Evolutionary conservation across 345 rosid genomes (phyloP).

Genomic region (Mangifera indica): DNA sequence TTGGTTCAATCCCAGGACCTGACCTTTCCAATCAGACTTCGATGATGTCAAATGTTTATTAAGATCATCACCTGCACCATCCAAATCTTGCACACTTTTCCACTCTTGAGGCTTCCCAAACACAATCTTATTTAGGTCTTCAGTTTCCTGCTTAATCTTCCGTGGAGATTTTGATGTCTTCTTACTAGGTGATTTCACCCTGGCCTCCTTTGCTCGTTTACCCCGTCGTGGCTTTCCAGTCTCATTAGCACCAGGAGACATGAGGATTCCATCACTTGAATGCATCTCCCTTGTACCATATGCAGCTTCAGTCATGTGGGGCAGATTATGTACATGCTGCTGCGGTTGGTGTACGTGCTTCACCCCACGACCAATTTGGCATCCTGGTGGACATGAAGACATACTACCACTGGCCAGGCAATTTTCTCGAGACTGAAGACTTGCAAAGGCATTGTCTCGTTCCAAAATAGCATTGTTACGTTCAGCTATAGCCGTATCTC

Average conservation of each 20-base stretch:
- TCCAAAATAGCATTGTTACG: constrained; percentile 85
- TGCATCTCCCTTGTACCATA: constrained; percentile 65
- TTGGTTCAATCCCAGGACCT: constrained; percentile 86
- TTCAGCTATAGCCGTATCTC: constrained; percentile 92
- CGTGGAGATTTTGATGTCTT: constrained; percentile 59
- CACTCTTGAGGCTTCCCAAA: constrained; percentile 60
- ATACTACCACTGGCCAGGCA: constrained; percentile 53
- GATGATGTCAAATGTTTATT: constrained; percentile 48
- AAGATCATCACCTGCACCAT: constrained; percentile 41
- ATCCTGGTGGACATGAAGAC: constrained; percentile 68
- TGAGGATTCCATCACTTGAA: constrained; percentile 39
- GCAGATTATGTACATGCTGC: constrained; percentile 58
- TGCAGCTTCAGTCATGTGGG: constrained; percentile 56
- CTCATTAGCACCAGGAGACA: constrained; percentile 53
- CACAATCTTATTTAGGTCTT: constrained; percentile 62
- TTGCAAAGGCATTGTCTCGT: constrained; percentile 79
- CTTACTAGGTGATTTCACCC: constrained; percentile 50
- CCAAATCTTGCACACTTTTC: constrained; percentile 45
- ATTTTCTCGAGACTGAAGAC: constrained; percentile 83
- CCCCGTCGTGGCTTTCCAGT: constrained; percentile 62
- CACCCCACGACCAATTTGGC: constrained; percentile 80
- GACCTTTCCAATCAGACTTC: constrained; percentile 82
- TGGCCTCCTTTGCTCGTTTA: constrained; percentile 67
- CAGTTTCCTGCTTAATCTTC: constrained; percentile 77
- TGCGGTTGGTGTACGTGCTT: constrained; percentile 80